These are phyloP conservation scores for Sclerotinia minor DNA, from an alignment of 2,329 filamentous ascomycete species.

Conservation along the genomic window DNA sequence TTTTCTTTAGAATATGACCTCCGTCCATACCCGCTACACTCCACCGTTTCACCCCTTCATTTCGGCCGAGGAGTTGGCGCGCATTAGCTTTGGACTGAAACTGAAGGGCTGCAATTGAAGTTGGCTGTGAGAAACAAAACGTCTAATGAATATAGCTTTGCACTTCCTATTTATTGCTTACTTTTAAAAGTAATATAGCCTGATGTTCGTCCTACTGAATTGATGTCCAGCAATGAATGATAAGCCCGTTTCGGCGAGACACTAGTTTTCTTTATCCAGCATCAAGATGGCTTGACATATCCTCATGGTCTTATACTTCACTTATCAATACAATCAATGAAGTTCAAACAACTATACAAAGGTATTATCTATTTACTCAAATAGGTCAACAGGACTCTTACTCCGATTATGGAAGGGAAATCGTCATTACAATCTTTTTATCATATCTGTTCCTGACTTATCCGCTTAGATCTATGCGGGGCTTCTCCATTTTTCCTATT, in stretches of 20 bases:
- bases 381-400: neutral
- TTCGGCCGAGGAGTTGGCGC: neutral
- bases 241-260: neutral
- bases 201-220: neutral
- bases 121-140: no score
- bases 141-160: neutral
- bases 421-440: neutral
- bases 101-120: neutral
- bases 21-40: no score
- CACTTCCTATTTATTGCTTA: neutral
- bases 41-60: neutral
- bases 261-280: neutral
- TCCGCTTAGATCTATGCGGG: constrained; percentile 1
- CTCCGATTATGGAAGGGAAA: constrained; percentile 9
- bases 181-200: neutral
- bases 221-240: neutral
- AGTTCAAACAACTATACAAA: neutral
- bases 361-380: neutral
- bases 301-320: neutral
- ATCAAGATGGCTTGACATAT: neutral
- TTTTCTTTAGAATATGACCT: no score
- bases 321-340: neutral
- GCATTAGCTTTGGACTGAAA: neutral
- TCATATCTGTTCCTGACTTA: constrained; percentile 10
- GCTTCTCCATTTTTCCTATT: neutral